Conservation (phyloP, 768 basidiomycete genomes). For the Paxillus rubicundulus region DNA sequence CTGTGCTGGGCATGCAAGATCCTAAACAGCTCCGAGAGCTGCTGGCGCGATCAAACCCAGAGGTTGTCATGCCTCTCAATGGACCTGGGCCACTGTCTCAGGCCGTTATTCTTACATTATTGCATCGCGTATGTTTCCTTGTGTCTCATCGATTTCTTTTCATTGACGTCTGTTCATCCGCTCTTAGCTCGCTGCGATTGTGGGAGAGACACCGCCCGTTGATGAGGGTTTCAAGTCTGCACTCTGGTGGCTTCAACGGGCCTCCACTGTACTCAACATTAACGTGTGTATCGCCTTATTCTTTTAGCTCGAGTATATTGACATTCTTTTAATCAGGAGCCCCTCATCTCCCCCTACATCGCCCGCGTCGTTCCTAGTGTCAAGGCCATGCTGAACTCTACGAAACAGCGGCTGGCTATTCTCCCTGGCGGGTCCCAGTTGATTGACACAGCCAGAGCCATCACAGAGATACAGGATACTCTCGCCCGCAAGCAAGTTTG, state of each 20-base stretch:
- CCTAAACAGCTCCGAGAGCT: constrained; percentile 70
- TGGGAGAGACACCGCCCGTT: constrained; percentile 71
- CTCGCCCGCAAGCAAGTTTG: constrained; percentile 45
- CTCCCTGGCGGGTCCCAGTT: constrained; percentile 69
- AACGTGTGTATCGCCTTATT: constrained; percentile 44
- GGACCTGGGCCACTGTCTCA: constrained; percentile 72
- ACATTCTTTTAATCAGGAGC: constrained; percentile 47
- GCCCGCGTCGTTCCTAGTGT: constrained; percentile 79
- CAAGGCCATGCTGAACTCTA: constrained; percentile 70
- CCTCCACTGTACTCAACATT: constrained; percentile 66
- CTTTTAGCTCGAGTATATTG: not conserved
- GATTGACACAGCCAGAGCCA: constrained; percentile 64
- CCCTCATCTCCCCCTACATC: constrained; percentile 78
- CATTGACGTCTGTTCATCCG: not conserved
- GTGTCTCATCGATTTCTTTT: not conserved
- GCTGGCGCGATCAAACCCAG: constrained; percentile 70
- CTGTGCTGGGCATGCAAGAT: constrained; percentile 75
- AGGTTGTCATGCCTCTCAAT: constrained; percentile 75
- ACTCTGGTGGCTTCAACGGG: constrained; percentile 85
- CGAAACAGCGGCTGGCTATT: constrained; percentile 76
- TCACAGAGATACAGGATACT: constrained; percentile 74
- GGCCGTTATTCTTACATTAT: constrained; percentile 78
- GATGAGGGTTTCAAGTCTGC: constrained; percentile 82
- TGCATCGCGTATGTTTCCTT: constrained; percentile 64
- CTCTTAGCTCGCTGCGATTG: constrained; percentile 65